Conservation (phyloP, 2,329 filamentous ascomycete species). For the Alternaria atra region DNA sequence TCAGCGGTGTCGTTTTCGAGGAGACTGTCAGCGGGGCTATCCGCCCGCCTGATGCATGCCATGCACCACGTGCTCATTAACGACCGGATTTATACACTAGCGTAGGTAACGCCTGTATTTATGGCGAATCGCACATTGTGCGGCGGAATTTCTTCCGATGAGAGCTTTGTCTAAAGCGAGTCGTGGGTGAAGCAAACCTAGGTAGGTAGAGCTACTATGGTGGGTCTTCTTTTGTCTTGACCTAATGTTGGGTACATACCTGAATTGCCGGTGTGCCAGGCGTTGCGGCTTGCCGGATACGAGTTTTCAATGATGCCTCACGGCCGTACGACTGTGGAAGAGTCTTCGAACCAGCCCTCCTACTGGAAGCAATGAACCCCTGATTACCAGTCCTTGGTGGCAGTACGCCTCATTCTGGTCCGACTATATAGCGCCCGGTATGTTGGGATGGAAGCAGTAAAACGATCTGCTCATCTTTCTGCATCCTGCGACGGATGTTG, state of each 20-base stretch:
- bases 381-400: background rate
- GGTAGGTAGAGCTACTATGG: background rate
- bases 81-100: conserved; percentile 2
- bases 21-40: conserved; percentile 19
- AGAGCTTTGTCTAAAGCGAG: background rate
- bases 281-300: conserved; percentile 4
- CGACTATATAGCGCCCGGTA: background rate
- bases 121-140: conserved; percentile 1
- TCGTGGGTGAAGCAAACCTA: background rate
- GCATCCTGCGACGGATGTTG: background rate
- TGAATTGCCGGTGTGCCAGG: background rate
- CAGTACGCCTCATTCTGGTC: conserved; percentile 5
- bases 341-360: background rate
- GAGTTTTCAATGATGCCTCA: background rate
- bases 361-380: background rate
- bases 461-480: background rate
- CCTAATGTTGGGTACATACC: background rate
- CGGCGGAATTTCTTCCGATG: background rate
- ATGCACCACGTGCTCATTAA: conserved; percentile 15
- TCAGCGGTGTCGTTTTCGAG: conserved; percentile 18
- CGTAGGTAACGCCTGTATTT: conserved; percentile 1
- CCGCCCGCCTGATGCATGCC: conserved; percentile 13
- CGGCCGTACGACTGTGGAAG: background rate
- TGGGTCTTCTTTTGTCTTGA: background rate
- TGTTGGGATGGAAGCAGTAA: background rate